Percentiles rank a stretch among this genome's conserved stretches.
Evolutionary conservation across 2,329 filamentous ascomycete species (phyloP).

Genomic region (Fusarium mundagurra): DNA sequence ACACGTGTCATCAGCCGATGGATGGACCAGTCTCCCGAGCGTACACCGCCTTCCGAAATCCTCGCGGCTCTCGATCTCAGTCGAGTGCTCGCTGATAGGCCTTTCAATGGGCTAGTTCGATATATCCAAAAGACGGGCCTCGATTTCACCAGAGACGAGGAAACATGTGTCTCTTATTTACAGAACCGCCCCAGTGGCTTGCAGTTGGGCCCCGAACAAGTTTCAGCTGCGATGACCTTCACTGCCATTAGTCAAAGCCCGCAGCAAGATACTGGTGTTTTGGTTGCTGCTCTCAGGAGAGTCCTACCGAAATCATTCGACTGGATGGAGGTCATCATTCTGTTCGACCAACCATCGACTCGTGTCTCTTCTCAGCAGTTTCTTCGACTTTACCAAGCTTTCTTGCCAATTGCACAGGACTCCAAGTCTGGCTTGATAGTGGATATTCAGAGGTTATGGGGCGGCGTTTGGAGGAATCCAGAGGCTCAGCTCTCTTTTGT

Average conservation of each 20-base stretch:
- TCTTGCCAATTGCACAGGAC: conserved; percentile 76
- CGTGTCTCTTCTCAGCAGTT: conserved; percentile 84
- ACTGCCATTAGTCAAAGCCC: conserved; percentile 67
- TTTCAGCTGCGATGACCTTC: conserved; percentile 81
- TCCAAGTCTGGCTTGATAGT: conserved; percentile 56
- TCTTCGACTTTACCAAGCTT: conserved; percentile 78
- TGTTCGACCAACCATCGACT: conserved; percentile 83
- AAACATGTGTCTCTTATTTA: conserved; percentile 67
- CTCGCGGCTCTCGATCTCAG: conserved; percentile 76
- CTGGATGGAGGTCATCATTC: conserved; percentile 77
- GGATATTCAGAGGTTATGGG: conserved; percentile 91
- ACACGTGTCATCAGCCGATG: conserved; percentile 76
- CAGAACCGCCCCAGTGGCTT: conserved; percentile 63
- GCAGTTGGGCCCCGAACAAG: conserved; percentile 81
- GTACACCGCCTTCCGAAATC: conserved; percentile 74
- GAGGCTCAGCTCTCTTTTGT: conserved; percentile 95
- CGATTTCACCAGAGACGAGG: conserved; percentile 79
- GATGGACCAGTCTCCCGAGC: conserved; percentile 61
- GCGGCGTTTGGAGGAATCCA: conserved; percentile 85
- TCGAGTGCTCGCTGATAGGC: conserved; percentile 69
- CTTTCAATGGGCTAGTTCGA: conserved; percentile 66
- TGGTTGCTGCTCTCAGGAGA: conserved; percentile 72
- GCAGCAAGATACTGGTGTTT: conserved; percentile 60
- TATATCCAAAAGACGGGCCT: conserved; percentile 79
- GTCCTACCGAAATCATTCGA: conserved; percentile 71